Conservation (phyloP, 352 stramenopile species). For the Elongisporangium senticosum region DNA sequence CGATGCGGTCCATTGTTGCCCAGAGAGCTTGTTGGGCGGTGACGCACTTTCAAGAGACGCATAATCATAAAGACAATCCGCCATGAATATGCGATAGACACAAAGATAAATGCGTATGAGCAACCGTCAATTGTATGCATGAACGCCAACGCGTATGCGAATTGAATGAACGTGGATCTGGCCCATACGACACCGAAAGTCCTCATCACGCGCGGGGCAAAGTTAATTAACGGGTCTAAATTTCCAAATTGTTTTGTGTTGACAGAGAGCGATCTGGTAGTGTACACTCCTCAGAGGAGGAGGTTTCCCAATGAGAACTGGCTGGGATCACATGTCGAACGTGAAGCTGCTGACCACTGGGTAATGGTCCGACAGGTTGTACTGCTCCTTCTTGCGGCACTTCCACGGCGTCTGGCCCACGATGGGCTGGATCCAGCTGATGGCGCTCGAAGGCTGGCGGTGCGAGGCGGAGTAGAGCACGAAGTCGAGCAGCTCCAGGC, state of each 20-base stretch:
- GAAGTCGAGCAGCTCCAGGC: constrained; percentile 69
- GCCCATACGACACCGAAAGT: background rate
- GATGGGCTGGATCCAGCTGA: constrained; percentile 61
- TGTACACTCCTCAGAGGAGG: background rate
- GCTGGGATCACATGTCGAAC: constrained; percentile 59
- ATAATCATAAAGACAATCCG: background rate
- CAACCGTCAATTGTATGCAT: background rate
- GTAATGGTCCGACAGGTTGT: constrained; percentile 77
- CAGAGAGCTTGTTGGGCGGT: background rate
- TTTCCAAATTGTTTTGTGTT: background rate
- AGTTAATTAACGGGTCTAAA: background rate
- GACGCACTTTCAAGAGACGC: background rate
- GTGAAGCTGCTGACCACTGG: constrained; percentile 63
- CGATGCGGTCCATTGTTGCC: background rate
- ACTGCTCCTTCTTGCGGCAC: constrained; percentile 54
- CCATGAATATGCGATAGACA: background rate
- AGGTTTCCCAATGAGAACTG: background rate
- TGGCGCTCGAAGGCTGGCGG: constrained; percentile 43
- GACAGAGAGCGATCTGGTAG: background rate
- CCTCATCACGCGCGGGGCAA: background rate
- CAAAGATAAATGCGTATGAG: background rate
- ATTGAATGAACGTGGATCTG: background rate
- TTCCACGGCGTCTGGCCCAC: constrained; percentile 42
- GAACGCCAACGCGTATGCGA: too few species aligned
- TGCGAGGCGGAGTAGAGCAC: constrained; percentile 55